Base-by-base conservation (phyloP, 2,329 filamentous ascomycete species). In the Septoria linicola region DNA sequence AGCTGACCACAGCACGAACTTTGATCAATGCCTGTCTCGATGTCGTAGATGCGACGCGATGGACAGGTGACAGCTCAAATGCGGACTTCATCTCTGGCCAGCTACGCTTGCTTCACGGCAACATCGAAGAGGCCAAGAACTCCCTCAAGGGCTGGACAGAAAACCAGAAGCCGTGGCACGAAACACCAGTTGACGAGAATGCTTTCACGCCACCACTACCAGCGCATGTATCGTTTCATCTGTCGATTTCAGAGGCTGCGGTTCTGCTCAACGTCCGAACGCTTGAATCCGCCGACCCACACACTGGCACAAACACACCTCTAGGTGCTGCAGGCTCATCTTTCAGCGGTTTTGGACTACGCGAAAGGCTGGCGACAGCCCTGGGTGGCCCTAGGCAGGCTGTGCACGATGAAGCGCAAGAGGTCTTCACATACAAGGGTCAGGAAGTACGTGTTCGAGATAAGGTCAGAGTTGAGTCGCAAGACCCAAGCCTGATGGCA, bases 391-490 rank as follows among this genome's bases (percentile, higher is more conserved):
- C 53, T 8, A 67, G 69, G 51, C 61, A 66, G 2, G 73, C 70
- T 10, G 60, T 63, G 5, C 75, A 78, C 58, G 75, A 77, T 44
- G 92, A 97, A 70, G 83, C 85, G 57, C 87, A 92, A 54, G 80
- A 83, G 31, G 74, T 87, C 0, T 96, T 95, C 68, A 76, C 74
- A 3, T 96, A 80, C 70, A 75, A 73, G 11, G 80, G 81, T 3
- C 78, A 83, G 49, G 83, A 93, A 55, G 90, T 96, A 2, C 85
- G 83, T 58, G 92, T 97, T 39, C 83, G 85, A 60, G 92, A 96
- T 68, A 96, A 96, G 73, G 81, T 96, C 3, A 80, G 87, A 34
- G 85, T 96, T 1, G 91, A 96, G 70, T 92, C 83, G 63, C 88
- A 90, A 49, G 91, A 97, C 68, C 92, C 92, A 1, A 91, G 84